Percentiles rank a stretch among this genome's conserved stretches.
phyloP scores from a whole-genome alignment of 2,329 filamentous ascomycete genomes.

The Fusarium fracticaudum region DNA sequence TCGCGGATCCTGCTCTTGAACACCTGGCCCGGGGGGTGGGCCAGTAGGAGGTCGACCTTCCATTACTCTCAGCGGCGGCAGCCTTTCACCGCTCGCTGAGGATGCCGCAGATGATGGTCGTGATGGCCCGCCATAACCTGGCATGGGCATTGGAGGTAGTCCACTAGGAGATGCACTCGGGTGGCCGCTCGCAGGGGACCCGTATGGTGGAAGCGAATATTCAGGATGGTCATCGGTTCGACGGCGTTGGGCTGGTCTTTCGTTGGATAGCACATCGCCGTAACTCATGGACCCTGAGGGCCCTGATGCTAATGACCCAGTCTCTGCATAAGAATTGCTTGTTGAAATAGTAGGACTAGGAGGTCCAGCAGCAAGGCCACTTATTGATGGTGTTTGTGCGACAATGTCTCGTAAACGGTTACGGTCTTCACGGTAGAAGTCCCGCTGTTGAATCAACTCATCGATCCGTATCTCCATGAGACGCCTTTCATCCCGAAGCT shows the following conservation, averaged over 20 bases:
- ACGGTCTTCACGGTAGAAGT: conserved; percentile 78
- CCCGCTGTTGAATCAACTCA: conserved; percentile 56
- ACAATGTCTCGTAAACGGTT: conserved; percentile 77
- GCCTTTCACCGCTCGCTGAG: conserved; percentile 52
- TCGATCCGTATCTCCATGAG: conserved; percentile 67
- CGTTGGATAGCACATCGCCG: conserved; percentile 55
- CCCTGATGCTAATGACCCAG: conserved; percentile 48
- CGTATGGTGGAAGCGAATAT: conserved; percentile 53
- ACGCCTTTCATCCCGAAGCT: conserved; percentile 73
- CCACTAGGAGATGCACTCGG: conserved; percentile 47
- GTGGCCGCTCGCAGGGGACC: conserved; percentile 42
- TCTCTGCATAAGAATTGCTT: conserved; percentile 50
- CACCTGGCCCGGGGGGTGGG: conserved; percentile 37
- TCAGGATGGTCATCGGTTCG: conserved; percentile 60
- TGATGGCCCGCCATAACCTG: conserved; percentile 50
- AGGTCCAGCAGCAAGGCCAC: conserved; percentile 61
- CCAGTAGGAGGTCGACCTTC: conserved; percentile 48
- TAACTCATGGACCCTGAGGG: conserved; percentile 46
- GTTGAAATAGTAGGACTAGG: conserved; percentile 59
- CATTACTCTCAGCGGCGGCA: conserved; percentile 60
- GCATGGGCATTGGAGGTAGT: conserved; percentile 54
- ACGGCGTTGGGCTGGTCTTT: conserved; percentile 58
- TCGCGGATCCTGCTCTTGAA: conserved; percentile 48
- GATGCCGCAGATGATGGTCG: conserved; percentile 52
- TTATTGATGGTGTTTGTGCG: conserved; percentile 65